A percentile compares a stretch with the other conserved stretches of the same genome.
phyloP scores from a whole-genome alignment of 257 asterid genomes.

The Prunella vulgaris region DNA sequence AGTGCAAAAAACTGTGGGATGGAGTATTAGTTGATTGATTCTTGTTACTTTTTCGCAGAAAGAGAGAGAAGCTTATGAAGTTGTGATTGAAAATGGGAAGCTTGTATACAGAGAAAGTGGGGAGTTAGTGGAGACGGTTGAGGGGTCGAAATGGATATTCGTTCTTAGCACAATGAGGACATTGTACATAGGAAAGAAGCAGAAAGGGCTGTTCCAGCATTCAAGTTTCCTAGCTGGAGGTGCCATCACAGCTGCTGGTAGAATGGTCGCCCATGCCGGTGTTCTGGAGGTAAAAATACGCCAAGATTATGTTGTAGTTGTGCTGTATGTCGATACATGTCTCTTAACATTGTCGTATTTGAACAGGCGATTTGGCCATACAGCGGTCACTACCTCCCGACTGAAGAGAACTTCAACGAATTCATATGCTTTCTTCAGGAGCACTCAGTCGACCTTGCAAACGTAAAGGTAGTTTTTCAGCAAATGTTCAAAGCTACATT shows the following conservation, averaged over 20 bases:
- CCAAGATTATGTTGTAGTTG: not conserved
- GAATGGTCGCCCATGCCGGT: constrained; percentile 73
- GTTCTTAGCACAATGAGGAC: constrained; percentile 83
- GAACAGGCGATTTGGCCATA: constrained; percentile 90
- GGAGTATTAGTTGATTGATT: not conserved
- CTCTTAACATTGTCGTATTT: not conserved
- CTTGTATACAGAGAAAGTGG: constrained; percentile 67
- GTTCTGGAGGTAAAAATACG: constrained; percentile 60
- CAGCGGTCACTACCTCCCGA: constrained; percentile 94
- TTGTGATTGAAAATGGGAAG: constrained; percentile 62
- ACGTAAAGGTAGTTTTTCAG: constrained; percentile 57
- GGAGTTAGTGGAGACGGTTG: constrained; percentile 46
- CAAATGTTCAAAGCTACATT: not conserved
- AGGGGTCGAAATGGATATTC: constrained; percentile 90
- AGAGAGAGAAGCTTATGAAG: constrained; percentile 79
- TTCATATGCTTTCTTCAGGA: constrained; percentile 80
- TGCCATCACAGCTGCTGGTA: constrained; percentile 94
- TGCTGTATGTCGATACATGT: not conserved
- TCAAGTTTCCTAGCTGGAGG: constrained; percentile 94
- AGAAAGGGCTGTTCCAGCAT: constrained; percentile 79
- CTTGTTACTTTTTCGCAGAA: constrained; percentile 40
- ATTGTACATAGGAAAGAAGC: constrained; percentile 75
- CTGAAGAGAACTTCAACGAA: constrained; percentile 80
- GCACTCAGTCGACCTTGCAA: constrained; percentile 59
- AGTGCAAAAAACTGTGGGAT: not conserved